A percentile compares a stretch with the other conserved stretches of the same genome.
phyloP scores from a whole-genome alignment of 2,329 filamentous ascomycete genomes.

The Sphaerulina vaccinii region DNA sequence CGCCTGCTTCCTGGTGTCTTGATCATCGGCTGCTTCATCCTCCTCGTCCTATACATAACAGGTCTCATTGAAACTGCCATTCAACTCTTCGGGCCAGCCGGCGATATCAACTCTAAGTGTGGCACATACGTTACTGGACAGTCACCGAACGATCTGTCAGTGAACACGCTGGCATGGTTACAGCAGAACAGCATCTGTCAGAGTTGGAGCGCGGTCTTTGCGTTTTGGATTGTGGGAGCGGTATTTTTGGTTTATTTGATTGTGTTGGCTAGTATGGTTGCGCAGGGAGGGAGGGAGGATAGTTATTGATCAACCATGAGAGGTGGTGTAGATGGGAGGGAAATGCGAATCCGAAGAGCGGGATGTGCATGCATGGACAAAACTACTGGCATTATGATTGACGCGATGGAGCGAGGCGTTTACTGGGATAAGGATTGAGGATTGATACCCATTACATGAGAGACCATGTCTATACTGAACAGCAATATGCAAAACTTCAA shows the following conservation, averaged over 20 bases:
- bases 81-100: slow-evolving; percentile 57
- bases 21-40: slow-evolving; percentile 60
- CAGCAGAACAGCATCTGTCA: slow-evolving; percentile 63
- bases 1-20: slow-evolving; percentile 59
- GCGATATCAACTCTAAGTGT: slow-evolving; percentile 60
- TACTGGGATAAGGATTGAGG: not conserved
- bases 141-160: slow-evolving; percentile 47
- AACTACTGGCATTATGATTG: not conserved
- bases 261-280: slow-evolving; percentile 50
- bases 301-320: slow-evolving; percentile 2
- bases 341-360: not conserved
- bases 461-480: not conserved
- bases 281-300: slow-evolving; percentile 33
- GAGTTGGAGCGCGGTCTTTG: slow-evolving; percentile 63
- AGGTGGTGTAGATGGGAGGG: not conserved
- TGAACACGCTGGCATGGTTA: slow-evolving; percentile 61
- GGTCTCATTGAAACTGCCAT: slow-evolving; percentile 63
- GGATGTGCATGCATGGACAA: not conserved
- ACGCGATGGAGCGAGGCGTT: not conserved
- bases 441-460: not conserved
- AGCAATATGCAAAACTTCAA: not conserved
- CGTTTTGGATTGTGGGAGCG: slow-evolving; percentile 62
- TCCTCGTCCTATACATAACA: slow-evolving; percentile 61
- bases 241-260: slow-evolving; percentile 68
- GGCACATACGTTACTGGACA: slow-evolving; percentile 56